phyloP scores from a whole-genome alignment of 371 early-diverging fungal genomes.

The Rhizopus arrhizus region DNA sequence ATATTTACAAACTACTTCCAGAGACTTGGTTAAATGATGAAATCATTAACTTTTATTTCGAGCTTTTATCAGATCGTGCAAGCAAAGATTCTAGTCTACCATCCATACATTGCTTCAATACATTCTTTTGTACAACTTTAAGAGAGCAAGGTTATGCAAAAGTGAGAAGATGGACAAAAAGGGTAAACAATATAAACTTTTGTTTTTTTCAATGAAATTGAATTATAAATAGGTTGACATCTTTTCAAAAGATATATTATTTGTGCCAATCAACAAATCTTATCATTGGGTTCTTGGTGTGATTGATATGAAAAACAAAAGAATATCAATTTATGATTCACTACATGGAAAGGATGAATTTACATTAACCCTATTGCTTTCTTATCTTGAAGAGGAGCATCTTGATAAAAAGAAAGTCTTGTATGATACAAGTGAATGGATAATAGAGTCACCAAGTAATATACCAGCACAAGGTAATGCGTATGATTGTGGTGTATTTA shows the following conservation, averaged over 20 bases:
- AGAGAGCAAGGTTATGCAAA: slow-evolving; percentile 70
- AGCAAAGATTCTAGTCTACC: slow-evolving; percentile 35
- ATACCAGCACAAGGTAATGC: slow-evolving; percentile 90
- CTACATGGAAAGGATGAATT: slow-evolving; percentile 65
- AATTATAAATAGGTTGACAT: slow-evolving; percentile 62
- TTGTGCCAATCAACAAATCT: slow-evolving; percentile 87
- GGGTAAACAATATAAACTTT: slow-evolving; percentile 36
- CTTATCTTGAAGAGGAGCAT: slow-evolving; percentile 74
- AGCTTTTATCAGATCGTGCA: slow-evolving; percentile 73
- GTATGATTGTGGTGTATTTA: slow-evolving; percentile 98
- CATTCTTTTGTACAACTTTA: slow-evolving; percentile 84
- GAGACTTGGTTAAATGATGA: slow-evolving; percentile 93
- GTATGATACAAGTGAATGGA: slow-evolving; percentile 74
- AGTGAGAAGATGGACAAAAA: slow-evolving; percentile 85
- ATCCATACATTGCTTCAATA: slow-evolving; percentile 82
- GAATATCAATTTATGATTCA: slow-evolving; percentile 86
- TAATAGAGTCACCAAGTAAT: slow-evolving; percentile 62
- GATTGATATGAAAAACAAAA: slow-evolving; percentile 73
- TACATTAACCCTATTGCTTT: slow-evolving; percentile 58
- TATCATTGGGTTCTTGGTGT: slow-evolving; percentile 90
- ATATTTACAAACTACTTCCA: slow-evolving; percentile 72
- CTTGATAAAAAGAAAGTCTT: slow-evolving; percentile 69
- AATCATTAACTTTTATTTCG: slow-evolving; percentile 89
- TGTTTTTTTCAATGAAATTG: slow-evolving; percentile 1
- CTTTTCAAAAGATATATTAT: slow-evolving; percentile 75